These are phyloP conservation scores for Nowakowskiella sp. DNA, from an alignment of 192 early-diverging fungal genomes.

Conservation along the genomic window DNA sequence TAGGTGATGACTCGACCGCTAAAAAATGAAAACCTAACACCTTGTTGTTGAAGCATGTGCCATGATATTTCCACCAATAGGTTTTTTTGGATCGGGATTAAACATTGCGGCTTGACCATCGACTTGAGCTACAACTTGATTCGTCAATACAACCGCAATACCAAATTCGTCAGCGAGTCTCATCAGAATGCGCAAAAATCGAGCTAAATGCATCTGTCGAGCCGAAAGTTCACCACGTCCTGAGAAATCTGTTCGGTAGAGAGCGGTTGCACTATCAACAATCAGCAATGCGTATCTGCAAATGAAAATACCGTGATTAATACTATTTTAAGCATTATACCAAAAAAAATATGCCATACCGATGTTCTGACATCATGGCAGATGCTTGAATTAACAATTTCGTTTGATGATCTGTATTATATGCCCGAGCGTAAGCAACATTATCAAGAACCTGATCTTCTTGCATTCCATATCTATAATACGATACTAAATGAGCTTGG, in stretches of 20 bases:
- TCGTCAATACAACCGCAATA: constrained; percentile 93
- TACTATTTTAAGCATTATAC: constrained; percentile 5
- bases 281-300: constrained; percentile 71
- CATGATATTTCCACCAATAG: constrained; percentile 96
- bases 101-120: constrained; percentile 87
- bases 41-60: constrained; percentile 96
- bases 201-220: constrained; percentile 88
- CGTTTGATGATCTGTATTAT: constrained; percentile 93
- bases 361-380: constrained; percentile 79
- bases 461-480: constrained; percentile 51
- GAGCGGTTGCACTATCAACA: constrained; percentile 85
- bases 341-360: constrained; percentile 22
- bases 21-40: constrained; percentile 26
- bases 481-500: neutral
- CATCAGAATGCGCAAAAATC: constrained; percentile 76
- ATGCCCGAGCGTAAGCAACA: constrained; percentile 87
- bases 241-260: constrained; percentile 95
- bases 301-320: neutral
- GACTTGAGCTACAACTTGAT: constrained; percentile 92
- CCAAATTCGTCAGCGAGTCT: constrained; percentile 96
- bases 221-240: constrained; percentile 93
- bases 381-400: constrained; percentile 75
- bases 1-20: neutral
- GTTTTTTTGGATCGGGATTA: constrained; percentile 85
- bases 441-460: constrained; percentile 87